Evolutionary conservation across 1,284 basidiomycete species (phyloP).

Genomic region (Moesziomyces sp.): DNA sequence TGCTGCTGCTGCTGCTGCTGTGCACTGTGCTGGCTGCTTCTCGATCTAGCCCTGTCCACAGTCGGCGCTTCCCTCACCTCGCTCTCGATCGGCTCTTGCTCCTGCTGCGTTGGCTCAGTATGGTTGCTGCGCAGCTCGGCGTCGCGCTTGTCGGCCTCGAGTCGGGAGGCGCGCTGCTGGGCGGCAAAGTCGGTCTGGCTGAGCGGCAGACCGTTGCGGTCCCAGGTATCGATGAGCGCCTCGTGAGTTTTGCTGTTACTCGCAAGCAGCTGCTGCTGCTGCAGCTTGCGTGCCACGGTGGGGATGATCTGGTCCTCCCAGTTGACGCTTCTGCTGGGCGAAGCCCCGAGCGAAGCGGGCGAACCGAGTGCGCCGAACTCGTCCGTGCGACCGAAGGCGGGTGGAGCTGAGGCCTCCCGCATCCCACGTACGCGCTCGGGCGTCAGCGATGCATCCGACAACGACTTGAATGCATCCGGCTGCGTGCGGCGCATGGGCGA

Average conservation of each 20-base stretch:
- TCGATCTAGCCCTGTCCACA: no score
- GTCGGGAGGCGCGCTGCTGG: background rate
- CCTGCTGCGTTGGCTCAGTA: slow-evolving; percentile 1
- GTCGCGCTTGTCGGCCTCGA: slow-evolving; percentile 6
- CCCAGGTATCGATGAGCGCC: slow-evolving; percentile 60
- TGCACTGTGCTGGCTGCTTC: no score
- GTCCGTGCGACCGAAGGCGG: slow-evolving; percentile 13
- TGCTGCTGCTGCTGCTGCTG: no score
- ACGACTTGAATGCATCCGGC: slow-evolving; percentile 45
- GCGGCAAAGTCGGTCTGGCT: slow-evolving; percentile 38
- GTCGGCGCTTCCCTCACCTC: no score
- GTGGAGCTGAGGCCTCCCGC: slow-evolving; percentile 36
- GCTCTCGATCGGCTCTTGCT: background rate
- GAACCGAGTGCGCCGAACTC: slow-evolving; percentile 3
- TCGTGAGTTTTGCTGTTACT: slow-evolving; percentile 42
- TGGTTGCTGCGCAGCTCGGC: slow-evolving; percentile 2
- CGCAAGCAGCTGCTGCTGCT: slow-evolving; percentile 48
- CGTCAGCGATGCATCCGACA: slow-evolving; percentile 2
- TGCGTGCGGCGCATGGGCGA: slow-evolving; percentile 19
- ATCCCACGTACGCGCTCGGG: no score
- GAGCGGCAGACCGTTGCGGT: slow-evolving; percentile 52
- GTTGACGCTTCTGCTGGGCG: slow-evolving; percentile 37
- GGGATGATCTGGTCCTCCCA: slow-evolving; percentile 62
- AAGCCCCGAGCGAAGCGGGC: background rate
- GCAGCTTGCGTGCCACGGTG: slow-evolving; percentile 50